Percentiles rank a stretch among this genome's conserved stretches.
phyloP scores from a whole-genome alignment of 805 yeast genomes.

The Metschnikowia dekortorum region DNA sequence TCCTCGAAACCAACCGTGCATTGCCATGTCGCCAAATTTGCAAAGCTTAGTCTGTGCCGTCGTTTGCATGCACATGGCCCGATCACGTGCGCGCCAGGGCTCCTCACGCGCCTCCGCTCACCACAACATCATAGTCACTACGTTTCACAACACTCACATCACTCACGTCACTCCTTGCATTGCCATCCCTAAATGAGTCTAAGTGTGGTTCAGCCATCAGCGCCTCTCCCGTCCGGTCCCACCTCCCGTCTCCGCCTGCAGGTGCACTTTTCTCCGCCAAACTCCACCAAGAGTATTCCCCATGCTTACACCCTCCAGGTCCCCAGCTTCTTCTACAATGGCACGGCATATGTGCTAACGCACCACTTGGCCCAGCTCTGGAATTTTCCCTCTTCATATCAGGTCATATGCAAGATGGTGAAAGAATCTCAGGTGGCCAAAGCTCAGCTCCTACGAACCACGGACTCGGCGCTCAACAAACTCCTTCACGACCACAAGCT shows the following conservation, averaged over 20 bases:
- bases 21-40: too few species aligned
- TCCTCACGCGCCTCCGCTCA: too few species aligned
- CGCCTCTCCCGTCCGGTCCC: background rate
- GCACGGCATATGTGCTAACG: constrained; percentile 22
- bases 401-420: constrained; percentile 27
- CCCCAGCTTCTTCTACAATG: constrained; percentile 8
- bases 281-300: constrained; percentile 2
- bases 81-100: too few species aligned
- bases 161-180: background rate
- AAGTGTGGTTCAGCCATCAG: background rate
- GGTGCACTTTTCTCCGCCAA: constrained; percentile 8
- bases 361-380: constrained; percentile 31
- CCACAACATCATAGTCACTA: too few species aligned
- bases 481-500: constrained; percentile 17
- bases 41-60: too few species aligned
- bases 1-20: too few species aligned
- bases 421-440: constrained; percentile 17
- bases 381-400: constrained; percentile 42
- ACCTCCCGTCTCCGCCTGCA: constrained; percentile 8
- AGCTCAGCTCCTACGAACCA: constrained; percentile 14
- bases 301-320: constrained; percentile 6
- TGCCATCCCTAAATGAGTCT: background rate
- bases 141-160: too few species aligned
- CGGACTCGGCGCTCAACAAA: constrained; percentile 21
- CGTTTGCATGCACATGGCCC: too few species aligned